Evolutionary conservation across 2,329 filamentous ascomycete genomes (phyloP).

Genomic region (Sarocladiaceae sp.): DNA sequence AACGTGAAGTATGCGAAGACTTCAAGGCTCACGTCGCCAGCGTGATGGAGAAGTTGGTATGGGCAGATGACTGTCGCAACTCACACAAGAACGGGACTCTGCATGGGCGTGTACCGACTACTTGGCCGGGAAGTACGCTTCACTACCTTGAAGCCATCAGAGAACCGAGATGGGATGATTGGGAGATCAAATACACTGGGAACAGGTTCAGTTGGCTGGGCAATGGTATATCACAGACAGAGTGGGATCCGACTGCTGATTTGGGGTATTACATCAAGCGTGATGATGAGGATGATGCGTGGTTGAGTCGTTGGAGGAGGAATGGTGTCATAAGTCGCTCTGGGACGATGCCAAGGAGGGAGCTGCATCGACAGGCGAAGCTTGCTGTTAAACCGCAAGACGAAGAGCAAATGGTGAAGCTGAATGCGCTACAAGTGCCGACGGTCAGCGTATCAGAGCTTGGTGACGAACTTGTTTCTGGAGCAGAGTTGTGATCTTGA

Average conservation of each 20-base stretch:
- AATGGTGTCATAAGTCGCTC: no score
- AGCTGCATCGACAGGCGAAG: no score
- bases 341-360: no score
- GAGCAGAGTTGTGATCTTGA: no score
- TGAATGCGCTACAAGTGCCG: no score
- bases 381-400: no score
- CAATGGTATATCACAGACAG: conserved; percentile 28
- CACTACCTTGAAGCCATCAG: conserved; percentile 52
- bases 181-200: conserved; percentile 39
- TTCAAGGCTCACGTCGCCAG: conserved; percentile 5
- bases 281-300: conserved; percentile 13
- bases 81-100: conserved; percentile 47
- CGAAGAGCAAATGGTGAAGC: no score
- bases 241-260: conserved; percentile 28
- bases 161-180: conserved; percentile 46
- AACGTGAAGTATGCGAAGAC: background rate
- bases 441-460: no score
- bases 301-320: no score
- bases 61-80: conserved; percentile 40
- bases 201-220: conserved; percentile 12
- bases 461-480: no score
- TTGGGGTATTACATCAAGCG: conserved; percentile 21
- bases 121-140: conserved; percentile 46
- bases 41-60: conserved; percentile 47
- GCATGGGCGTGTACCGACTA: conserved; percentile 40